Conservation (phyloP, 306 rosid genomes). For the Medicago truncatula region DNA sequence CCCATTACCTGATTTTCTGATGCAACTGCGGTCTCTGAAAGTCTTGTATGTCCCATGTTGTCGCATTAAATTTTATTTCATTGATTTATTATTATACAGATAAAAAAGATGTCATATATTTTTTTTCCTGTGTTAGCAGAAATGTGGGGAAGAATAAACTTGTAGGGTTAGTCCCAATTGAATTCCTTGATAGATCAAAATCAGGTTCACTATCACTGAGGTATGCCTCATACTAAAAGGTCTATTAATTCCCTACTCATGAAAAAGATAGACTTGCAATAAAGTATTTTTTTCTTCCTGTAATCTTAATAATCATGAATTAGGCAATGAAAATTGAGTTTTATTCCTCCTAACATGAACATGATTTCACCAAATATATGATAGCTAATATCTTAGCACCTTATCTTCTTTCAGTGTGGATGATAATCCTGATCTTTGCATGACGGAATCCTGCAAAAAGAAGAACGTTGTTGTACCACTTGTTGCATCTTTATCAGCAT, state of each 20-base stretch:
- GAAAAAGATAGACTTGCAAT: no score
- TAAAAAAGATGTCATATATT: not conserved
- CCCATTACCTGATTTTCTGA: slow-evolving; percentile 43
- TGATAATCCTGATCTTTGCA: slow-evolving; percentile 15
- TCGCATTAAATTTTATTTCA: slow-evolving; percentile 1
- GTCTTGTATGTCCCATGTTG: slow-evolving; percentile 53
- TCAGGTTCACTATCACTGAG: slow-evolving; percentile 51
- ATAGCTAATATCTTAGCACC: not conserved
- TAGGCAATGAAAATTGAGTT: not conserved
- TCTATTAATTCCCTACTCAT: not conserved
- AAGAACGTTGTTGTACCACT: slow-evolving; percentile 5
- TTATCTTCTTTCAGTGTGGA: slow-evolving; percentile 21
- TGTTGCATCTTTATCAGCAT: slow-evolving; percentile 23
- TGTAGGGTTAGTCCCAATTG: slow-evolving; percentile 46
- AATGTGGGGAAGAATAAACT: slow-evolving; percentile 52
- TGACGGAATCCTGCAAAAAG: slow-evolving; percentile 7
- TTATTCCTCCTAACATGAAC: no score
- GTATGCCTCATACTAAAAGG: slow-evolving; percentile 35
- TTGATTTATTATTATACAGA: not conserved
- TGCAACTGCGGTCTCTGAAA: slow-evolving; percentile 39
- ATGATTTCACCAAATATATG: no score
- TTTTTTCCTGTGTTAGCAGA: slow-evolving; percentile 44
- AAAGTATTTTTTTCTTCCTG: not conserved
- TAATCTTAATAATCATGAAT: no score
- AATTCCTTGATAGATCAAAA: slow-evolving; percentile 46